Conservation (phyloP, 495 filamentous ascomycete species). For the Talaromyces liani region DNA sequence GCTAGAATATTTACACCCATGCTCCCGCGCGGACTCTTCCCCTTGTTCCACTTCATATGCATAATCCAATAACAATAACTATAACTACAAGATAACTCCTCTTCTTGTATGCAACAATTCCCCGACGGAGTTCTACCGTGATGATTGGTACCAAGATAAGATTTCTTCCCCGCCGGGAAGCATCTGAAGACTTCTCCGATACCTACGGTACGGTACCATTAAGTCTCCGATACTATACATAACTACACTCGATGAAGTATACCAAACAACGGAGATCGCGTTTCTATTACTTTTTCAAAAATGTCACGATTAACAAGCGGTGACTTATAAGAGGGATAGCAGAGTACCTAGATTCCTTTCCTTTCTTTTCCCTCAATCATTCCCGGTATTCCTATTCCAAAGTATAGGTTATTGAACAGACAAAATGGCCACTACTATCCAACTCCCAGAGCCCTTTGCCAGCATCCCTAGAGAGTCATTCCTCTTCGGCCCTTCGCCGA, state of each 20-base stretch:
- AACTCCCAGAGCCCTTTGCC: slow-evolving; percentile 50
- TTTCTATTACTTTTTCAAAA: neutral
- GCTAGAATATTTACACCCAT: too few species aligned
- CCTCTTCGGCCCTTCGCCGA: slow-evolving; percentile 53
- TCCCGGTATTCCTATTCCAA: neutral
- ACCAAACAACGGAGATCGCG: neutral
- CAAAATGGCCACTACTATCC: slow-evolving; percentile 11
- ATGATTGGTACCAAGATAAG: neutral
- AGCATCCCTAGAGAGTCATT: slow-evolving; percentile 46
- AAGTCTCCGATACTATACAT: neutral
- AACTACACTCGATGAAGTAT: neutral
- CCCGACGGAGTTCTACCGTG: neutral
- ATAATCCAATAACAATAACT: too few species aligned
- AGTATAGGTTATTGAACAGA: neutral
- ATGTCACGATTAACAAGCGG: neutral
- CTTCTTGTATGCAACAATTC: neutral
- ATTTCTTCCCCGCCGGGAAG: neutral
- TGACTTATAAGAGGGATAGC: neutral
- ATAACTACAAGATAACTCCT: too few species aligned
- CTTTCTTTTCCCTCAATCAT: neutral
- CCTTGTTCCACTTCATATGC: too few species aligned
- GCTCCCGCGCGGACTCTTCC: too few species aligned
- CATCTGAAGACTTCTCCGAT: neutral
- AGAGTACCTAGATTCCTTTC: neutral
- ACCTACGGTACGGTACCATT: neutral